phyloP scores from a whole-genome alignment of 2,329 filamentous ascomycete species.

The Aspergillus latus region DNA sequence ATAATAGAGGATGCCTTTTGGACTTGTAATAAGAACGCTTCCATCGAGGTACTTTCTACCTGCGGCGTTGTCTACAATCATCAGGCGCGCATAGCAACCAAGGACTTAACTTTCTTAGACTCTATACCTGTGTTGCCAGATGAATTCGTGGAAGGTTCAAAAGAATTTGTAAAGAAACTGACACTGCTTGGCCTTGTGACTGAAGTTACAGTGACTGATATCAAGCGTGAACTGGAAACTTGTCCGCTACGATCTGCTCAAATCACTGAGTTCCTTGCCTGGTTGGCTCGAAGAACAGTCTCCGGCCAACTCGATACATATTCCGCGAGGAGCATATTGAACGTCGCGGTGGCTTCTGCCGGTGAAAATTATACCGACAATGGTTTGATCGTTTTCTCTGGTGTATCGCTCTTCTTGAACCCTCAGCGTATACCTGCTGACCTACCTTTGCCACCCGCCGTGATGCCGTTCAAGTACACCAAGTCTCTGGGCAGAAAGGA shows the following conservation, averaged over 20 bases:
- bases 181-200: slow-evolving; percentile 83
- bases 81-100: slow-evolving; percentile 73
- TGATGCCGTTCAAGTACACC: slow-evolving; percentile 80
- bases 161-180: slow-evolving; percentile 75
- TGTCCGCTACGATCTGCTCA: slow-evolving; percentile 79
- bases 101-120: slow-evolving; percentile 74
- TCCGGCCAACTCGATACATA: slow-evolving; percentile 68
- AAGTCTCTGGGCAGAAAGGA: slow-evolving; percentile 67
- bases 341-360: slow-evolving; percentile 64
- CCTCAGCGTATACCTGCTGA: slow-evolving; percentile 77
- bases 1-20: slow-evolving; percentile 95
- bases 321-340: slow-evolving; percentile 69
- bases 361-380: slow-evolving; percentile 60
- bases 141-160: slow-evolving; percentile 64
- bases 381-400: slow-evolving; percentile 72
- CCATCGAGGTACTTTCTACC: slow-evolving; percentile 85
- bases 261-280: slow-evolving; percentile 77
- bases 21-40: slow-evolving; percentile 79
- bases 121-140: slow-evolving; percentile 84
- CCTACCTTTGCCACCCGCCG: slow-evolving; percentile 75
- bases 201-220: slow-evolving; percentile 81
- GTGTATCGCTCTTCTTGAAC: slow-evolving; percentile 72
- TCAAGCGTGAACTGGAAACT: slow-evolving; percentile 76
- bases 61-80: slow-evolving; percentile 82
- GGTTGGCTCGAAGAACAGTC: slow-evolving; percentile 72